Evolutionary conservation across 2,329 filamentous ascomycete genomes (phyloP).

Genomic region (Alternaria panax): DNA sequence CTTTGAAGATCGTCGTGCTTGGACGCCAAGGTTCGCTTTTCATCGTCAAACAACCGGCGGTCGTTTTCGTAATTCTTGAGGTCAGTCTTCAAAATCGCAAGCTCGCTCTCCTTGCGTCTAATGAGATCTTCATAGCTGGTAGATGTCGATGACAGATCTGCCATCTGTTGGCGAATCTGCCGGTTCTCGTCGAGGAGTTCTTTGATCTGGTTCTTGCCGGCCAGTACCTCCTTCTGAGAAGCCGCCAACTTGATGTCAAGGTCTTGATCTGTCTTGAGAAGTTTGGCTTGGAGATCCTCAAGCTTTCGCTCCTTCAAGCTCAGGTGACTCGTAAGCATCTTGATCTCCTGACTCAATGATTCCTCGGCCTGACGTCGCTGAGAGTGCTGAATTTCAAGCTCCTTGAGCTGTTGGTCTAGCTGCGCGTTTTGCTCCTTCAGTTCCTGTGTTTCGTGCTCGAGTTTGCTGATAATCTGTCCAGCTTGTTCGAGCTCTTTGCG

Average conservation of each 20-base stretch:
- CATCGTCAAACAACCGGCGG: conserved; percentile 77
- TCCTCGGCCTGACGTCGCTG: conserved; percentile 80
- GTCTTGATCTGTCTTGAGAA: conserved; percentile 87
- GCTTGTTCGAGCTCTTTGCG: conserved; percentile 90
- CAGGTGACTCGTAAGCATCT: conserved; percentile 90
- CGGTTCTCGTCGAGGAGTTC: conserved; percentile 82
- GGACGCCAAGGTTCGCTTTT: conserved; percentile 72
- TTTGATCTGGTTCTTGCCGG: conserved; percentile 75
- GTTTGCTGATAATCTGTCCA: conserved; percentile 79
- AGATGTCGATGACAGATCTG: conserved; percentile 86
- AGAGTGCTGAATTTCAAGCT: conserved; percentile 73
- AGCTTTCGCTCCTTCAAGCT: conserved; percentile 88
- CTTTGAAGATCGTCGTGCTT: conserved; percentile 82
- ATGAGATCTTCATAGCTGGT: conserved; percentile 96
- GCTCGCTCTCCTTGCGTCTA: conserved; percentile 90
- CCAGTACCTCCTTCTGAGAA: conserved; percentile 80
- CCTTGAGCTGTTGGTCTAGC: conserved; percentile 74
- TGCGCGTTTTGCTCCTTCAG: conserved; percentile 71
- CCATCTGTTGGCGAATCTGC: conserved; percentile 82
- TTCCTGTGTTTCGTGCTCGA: conserved; percentile 86
- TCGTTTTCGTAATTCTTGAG: conserved; percentile 84
- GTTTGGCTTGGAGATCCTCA: conserved; percentile 82
- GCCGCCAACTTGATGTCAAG: conserved; percentile 82
- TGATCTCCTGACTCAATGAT: conserved; percentile 80
- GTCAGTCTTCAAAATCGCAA: conserved; percentile 83